Base-by-base conservation (phyloP, 345 rosid genomes). In the thale cress (Arabidopsis thaliana) region DNA sequence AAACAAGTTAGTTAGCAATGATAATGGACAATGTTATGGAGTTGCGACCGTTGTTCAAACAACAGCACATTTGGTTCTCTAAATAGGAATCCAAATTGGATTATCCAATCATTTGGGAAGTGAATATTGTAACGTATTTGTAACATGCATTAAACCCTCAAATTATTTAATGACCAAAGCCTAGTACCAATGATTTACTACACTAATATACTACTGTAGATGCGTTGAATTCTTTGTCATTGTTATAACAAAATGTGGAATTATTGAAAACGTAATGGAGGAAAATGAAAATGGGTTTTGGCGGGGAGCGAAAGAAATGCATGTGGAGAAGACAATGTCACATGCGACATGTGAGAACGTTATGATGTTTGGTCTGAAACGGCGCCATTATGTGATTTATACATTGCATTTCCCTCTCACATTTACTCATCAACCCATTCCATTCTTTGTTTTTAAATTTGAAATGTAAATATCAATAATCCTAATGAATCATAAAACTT, bases 301-400 rank as follows among this genome's bases (percentile, higher is more conserved):
- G 71, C 59, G 1, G 59, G 52, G 76, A 77, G 80, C 41, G 66
- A 77, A 77, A 70, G 65, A 70, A 63, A 36, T 53, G 59, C 80
- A 77, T 77, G 80, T 77, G 76, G 80, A 70, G 75, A 70, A 22
- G 71, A 75, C 79, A 75, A 60, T 32, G 62, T 75, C 73, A 67
- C 79, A 75, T 75, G 74, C 28, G 41, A 66, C 80, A 69, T 59
- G 79, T 76, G 69, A 68, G 65, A 52, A 77, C 64, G 59, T 70
- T 45, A 55, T 62, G 59, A 69, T 77, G 71, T 62, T 61, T 76
- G 57, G 75, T 69, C 80, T 68, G 61, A 68, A 75, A 53, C 79
- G 74, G 79, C 64, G 79, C 32, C 68, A 61, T 76, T 68, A 67
- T 64, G 13, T 42, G 6, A 45, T 44, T n/a, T 46, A 46, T 46